Percentiles rank a stretch among this genome's conserved stretches.
Conservation (phyloP, 306 rosid species). For the Trichosanthes truncata region DNA sequence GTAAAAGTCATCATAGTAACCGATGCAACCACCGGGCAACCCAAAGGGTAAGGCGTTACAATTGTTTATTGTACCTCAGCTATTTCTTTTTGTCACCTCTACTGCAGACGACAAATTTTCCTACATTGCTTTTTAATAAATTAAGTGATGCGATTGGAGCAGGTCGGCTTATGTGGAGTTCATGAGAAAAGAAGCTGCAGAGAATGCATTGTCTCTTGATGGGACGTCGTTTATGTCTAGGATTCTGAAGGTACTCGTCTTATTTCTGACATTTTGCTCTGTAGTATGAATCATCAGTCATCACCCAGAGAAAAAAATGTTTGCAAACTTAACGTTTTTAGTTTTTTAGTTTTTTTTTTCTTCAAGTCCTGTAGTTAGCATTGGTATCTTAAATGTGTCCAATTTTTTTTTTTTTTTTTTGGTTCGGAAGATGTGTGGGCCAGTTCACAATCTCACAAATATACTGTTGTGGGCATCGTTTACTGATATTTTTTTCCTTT, state of each 20-base stretch:
- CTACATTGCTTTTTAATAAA: background rate
- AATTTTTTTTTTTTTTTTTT: background rate
- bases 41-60: constrained; percentile 60
- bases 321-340: background rate
- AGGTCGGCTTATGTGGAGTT: constrained; percentile 94
- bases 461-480: background rate
- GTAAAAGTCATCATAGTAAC: constrained; percentile 64
- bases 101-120: background rate
- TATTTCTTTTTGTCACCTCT: background rate
- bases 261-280: background rate
- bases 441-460: background rate
- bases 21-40: constrained; percentile 77
- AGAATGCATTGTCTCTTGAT: constrained; percentile 79
- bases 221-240: constrained; percentile 93
- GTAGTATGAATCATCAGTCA: background rate
- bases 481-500: no score
- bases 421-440: background rate
- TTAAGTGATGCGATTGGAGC: constrained; percentile 18
- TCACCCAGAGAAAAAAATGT: background rate
- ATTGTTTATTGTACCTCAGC: constrained; percentile 11
- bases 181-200: constrained; percentile 84
- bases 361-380: background rate
- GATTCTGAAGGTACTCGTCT: constrained; percentile 67
- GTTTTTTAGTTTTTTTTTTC: background rate
- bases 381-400: background rate